phyloP scores from a whole-genome alignment of 73 alveolate species.

The Uronychia setigera region DNA sequence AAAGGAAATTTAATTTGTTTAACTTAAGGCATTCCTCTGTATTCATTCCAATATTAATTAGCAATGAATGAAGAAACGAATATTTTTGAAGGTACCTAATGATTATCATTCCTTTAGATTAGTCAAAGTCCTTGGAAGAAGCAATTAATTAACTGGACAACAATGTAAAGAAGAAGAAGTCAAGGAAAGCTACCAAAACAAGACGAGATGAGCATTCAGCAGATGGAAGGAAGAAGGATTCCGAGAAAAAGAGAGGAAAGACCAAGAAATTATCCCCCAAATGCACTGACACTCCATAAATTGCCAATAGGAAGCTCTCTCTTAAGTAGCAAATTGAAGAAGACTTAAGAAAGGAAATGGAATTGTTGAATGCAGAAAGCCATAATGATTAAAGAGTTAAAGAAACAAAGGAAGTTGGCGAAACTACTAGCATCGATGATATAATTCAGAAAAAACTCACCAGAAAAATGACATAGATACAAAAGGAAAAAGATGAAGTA shows the following conservation, averaged over 20 bases:
- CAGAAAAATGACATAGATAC: background rate
- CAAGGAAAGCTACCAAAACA: no score
- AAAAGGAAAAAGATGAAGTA: background rate
- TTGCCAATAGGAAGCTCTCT: background rate
- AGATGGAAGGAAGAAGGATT: no score
- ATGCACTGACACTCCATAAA: background rate
- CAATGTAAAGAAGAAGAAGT: no score
- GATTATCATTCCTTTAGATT: no score
- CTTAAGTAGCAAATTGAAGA: background rate
- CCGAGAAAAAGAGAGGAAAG: background rate
- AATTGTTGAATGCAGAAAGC: background rate
- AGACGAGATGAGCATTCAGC: no score
- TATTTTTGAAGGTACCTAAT: no score
- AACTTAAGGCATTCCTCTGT: no score
- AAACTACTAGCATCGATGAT: background rate
- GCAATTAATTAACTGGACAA: no score
- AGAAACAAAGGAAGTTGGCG: background rate
- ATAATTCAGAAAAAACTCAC: background rate
- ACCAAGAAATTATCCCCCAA: background rate
- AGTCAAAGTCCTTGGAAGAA: no score
- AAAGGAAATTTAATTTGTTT: no score
- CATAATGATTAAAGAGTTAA: background rate
- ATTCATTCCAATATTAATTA: no score
- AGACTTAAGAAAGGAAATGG: background rate
- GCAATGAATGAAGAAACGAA: no score